Conservation (phyloP, 805 yeast species). For the Wickerhamomyces queroliae region DNA sequence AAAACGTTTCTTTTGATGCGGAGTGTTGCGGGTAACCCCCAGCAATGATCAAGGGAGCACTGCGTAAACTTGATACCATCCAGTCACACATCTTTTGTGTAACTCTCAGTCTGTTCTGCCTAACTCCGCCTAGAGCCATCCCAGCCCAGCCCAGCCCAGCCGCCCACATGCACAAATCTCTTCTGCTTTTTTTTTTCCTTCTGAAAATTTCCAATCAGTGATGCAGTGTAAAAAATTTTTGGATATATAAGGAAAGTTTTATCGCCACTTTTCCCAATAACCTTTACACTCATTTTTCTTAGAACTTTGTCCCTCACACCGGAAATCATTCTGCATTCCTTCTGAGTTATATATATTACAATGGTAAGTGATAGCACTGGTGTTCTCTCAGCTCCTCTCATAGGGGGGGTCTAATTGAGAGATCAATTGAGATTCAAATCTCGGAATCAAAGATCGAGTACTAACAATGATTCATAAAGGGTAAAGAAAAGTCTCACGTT, state of each 20-base stretch:
- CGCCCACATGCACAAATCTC: background rate
- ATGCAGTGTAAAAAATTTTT: conserved; percentile 1
- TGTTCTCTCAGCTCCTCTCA: too few species aligned
- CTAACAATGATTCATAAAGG: conserved; percentile 37
- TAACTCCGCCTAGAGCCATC: background rate
- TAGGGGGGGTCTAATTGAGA: background rate
- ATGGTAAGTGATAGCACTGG: conserved; percentile 10
- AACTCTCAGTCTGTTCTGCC: background rate
- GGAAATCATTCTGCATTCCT: conserved; percentile 30
- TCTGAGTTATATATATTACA: conserved; percentile 24
- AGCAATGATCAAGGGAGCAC: too few species aligned
- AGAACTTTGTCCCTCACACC: conserved; percentile 27
- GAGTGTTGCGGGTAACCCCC: too few species aligned
- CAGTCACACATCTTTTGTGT: background rate
- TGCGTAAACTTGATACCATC: too few species aligned
- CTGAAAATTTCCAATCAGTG: background rate
- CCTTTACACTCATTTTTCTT: conserved; percentile 4
- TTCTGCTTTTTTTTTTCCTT: conserved; percentile 6
- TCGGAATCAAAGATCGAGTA: background rate
- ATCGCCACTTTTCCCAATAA: conserved; percentile 6
- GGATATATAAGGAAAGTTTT: conserved; percentile 3
- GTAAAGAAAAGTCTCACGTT: conserved; percentile 96
- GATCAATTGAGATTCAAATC: background rate
- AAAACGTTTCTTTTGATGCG: conserved; percentile 1
- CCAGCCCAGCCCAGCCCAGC: background rate